These are phyloP conservation scores for Clavispora asparagi DNA, from an alignment of 805 yeast genomes.

Conservation along the genomic window DNA sequence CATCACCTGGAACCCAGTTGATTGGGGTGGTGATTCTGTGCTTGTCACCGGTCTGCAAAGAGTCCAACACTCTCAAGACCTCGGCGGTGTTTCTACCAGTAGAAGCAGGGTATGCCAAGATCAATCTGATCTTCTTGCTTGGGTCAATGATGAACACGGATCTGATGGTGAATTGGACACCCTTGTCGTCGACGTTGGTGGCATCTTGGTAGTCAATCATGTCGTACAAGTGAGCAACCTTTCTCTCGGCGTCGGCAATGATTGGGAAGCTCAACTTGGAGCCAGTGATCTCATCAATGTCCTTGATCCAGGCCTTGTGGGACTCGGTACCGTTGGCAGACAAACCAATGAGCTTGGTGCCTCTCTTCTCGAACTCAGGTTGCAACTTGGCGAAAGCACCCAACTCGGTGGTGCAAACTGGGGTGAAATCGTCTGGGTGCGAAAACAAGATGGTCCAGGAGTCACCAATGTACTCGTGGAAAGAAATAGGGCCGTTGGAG, in stretches of 20 bases:
- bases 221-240: constrained; percentile 78
- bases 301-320: constrained; percentile 85
- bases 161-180: constrained; percentile 82
- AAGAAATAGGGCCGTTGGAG: constrained; percentile 76
- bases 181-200: constrained; percentile 61
- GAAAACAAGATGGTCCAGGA: constrained; percentile 87
- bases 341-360: constrained; percentile 82
- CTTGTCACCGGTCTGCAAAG: constrained; percentile 80
- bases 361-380: constrained; percentile 82
- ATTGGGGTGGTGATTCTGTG: constrained; percentile 86
- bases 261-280: constrained; percentile 80
- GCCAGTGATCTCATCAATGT: constrained; percentile 82
- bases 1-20: constrained; percentile 86
- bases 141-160: constrained; percentile 92
- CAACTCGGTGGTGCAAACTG: constrained; percentile 93
- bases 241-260: constrained; percentile 81
- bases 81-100: constrained; percentile 93
- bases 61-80: constrained; percentile 85
- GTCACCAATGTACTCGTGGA: constrained; percentile 83
- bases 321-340: constrained; percentile 79
- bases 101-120: constrained; percentile 87
- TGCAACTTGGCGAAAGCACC: constrained; percentile 89
- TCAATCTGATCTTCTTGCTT: constrained; percentile 77
- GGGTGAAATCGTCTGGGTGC: constrained; percentile 96
- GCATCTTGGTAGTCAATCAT: constrained; percentile 86